Base-by-base conservation (phyloP, 2,329 filamentous ascomycete species). In the Aspergillus sp. region DNA sequence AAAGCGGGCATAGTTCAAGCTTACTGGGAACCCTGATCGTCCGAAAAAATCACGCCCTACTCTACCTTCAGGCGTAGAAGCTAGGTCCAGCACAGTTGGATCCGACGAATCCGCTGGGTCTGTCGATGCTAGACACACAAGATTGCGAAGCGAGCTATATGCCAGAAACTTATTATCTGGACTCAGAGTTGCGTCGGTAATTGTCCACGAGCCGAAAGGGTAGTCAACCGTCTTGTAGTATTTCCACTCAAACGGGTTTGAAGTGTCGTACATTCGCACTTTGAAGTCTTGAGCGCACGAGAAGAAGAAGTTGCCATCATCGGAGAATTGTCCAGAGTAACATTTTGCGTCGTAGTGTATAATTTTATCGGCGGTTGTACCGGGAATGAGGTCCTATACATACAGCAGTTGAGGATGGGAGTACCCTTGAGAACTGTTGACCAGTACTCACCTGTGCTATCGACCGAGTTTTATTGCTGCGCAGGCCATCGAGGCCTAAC, bases 281-380 rank as follows among this genome's bases (percentile, higher is more conserved):
- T 88, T 90, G 80, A 97, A 97, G 77, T 98, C 93, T 76, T 97
- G 92, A 9, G 90, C 91, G 71, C 91, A 95, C 6, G 90, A 89
- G 74, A 94, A 98, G 81, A 97, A 98, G 81, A 98, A 98, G 76
- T 97, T 96, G 28, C 95, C 95, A 70, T 99, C 95, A 66, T 96
- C 91, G 0, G 92, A 97, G 75, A 98, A 99, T 74, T 98, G 94
- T 1, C 95, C 95, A 3, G 92, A 97, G 73, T 98, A 98, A 57
- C 95, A 93, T 46, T 92, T 88, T 5, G 89, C 85, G 59, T 93
- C 87, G 73, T 93, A 96, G 71, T 96, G 91, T 64, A 98, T 89
- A 64, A 97, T 91, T 71, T 91, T 91, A 72, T 98, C 94, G 0
- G 92, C 89, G 25, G 85, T 85, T 0, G 88, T 90, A 3, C 85